phyloP scores from a whole-genome alignment of 768 basidiomycete species.

The Rhodosporidiobolus sp. region DNA sequence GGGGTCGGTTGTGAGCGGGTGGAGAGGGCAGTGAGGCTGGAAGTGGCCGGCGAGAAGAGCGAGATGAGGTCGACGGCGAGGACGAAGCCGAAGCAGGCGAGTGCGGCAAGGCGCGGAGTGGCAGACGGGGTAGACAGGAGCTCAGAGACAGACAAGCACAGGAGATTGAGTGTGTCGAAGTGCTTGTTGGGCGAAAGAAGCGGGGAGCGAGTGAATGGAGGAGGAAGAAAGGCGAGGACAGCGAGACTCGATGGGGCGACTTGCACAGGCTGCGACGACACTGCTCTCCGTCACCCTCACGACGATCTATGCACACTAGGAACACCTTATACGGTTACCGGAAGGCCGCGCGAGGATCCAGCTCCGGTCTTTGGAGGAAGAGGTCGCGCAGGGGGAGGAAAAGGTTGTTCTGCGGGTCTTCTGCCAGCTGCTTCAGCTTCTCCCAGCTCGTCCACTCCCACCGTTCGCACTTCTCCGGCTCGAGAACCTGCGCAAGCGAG shows the following conservation, averaged over 20 bases:
- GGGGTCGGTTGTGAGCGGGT: background rate
- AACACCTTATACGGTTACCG: background rate
- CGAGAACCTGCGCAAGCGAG: constrained; percentile 14
- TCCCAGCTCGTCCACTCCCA: constrained; percentile 33
- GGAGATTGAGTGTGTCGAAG: background rate
- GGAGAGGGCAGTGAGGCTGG: background rate
- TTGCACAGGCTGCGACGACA: background rate
- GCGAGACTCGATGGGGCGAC: too few species aligned
- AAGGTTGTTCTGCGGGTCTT: background rate
- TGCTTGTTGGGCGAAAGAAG: too few species aligned
- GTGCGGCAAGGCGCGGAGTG: background rate
- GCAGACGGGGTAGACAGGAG: too few species aligned
- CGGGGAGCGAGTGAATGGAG: too few species aligned
- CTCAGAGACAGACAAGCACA: too few species aligned
- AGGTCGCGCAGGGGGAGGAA: constrained; percentile 28
- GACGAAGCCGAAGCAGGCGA: background rate
- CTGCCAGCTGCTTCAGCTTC: constrained; percentile 7
- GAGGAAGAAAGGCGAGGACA: too few species aligned
- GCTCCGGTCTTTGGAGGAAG: constrained; percentile 4
- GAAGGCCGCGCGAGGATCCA: constrained; percentile 6
- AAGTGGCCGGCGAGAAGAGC: background rate
- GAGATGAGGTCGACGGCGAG: background rate
- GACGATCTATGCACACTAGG: background rate
- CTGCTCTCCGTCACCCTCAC: background rate
- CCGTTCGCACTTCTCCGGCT: constrained; percentile 31